phyloP scores from a whole-genome alignment of 306 rosid species.

The Castanospermum australe region DNA sequence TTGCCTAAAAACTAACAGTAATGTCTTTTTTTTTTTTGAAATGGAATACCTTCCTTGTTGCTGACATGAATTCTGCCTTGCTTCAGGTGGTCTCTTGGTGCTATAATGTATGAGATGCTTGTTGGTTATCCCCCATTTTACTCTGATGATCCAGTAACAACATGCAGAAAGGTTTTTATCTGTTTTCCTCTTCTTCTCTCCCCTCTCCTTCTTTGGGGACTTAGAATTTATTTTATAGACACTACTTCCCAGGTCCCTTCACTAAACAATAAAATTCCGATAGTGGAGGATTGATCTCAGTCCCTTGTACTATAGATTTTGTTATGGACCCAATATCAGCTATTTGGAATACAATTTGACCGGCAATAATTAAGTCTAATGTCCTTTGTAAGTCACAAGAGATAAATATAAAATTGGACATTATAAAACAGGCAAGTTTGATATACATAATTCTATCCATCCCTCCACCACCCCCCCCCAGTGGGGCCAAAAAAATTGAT shows the following conservation, averaged over 20 bases:
- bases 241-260: not conserved
- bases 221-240: not conserved
- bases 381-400: not conserved
- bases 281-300: not conserved
- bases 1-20: not conserved
- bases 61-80: slow-evolving; percentile 29
- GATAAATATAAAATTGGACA: not conserved
- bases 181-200: not conserved
- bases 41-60: slow-evolving; percentile 2
- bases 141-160: slow-evolving; percentile 89
- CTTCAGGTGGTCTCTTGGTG: slow-evolving; percentile 98
- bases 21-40: not conserved
- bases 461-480: no score
- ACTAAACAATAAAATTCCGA: not conserved
- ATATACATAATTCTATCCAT: no score
- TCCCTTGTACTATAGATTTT: not conserved
- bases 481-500: no score
- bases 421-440: not conserved
- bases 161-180: slow-evolving; percentile 82
- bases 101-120: slow-evolving; percentile 95
- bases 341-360: not conserved
- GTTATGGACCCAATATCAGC: not conserved
- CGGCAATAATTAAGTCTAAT: not conserved
- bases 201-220: not conserved
- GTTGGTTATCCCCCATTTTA: slow-evolving; percentile 96